Evolutionary conservation across 2,329 filamentous ascomycete species (phyloP), one percentile per base, ranked within the genome.

Genomic region (Penicillium sp.): DNA sequence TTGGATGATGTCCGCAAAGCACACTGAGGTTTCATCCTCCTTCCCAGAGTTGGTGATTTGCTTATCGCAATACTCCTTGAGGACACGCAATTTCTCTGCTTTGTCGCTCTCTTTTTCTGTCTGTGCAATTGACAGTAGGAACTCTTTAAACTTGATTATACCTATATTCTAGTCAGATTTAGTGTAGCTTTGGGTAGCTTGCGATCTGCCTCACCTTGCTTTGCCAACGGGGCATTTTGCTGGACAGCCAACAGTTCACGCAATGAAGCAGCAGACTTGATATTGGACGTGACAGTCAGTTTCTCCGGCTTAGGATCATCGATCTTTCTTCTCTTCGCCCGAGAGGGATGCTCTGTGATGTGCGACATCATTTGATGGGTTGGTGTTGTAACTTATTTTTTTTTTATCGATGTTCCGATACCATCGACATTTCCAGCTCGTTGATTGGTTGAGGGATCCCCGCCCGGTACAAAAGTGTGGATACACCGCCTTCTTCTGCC

Each of bases 1-100:
- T 67, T 96, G 89, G 76, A 96, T 89, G 39, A 97, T 78, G 67
- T 96, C 91, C 2, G 83, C 78, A 31, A 97, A 83, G 65, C 88
- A 91, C 25, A 87, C 79, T 7, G 83, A 79, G 53, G 84, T 81
- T 52, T 84, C 82, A 38, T 86, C 84, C 33, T 79, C 78, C 19
- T 74, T 70, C 50, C 66, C 70, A 17, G 74, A 75, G 59, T 74
- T 74, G 19, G 79, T 77, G 58, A 79, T 81, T 68, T 86, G 83
- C 44, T 80, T 78, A 44, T 86, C 82, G 60, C 79, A 78, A 62
- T 79, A 81, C 41, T 73, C 70, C 62, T 79, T 78, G 45, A 82
- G 70, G 39, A 80, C 69, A 53, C 70, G 72, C 50, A 79, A 69
- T 55, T 76, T 78, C 57, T 74, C 70, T 4, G 70, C 65, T 53